phyloP scores from a whole-genome alignment of 1,284 basidiomycete species.

The Mrakiaceae sp. region DNA sequence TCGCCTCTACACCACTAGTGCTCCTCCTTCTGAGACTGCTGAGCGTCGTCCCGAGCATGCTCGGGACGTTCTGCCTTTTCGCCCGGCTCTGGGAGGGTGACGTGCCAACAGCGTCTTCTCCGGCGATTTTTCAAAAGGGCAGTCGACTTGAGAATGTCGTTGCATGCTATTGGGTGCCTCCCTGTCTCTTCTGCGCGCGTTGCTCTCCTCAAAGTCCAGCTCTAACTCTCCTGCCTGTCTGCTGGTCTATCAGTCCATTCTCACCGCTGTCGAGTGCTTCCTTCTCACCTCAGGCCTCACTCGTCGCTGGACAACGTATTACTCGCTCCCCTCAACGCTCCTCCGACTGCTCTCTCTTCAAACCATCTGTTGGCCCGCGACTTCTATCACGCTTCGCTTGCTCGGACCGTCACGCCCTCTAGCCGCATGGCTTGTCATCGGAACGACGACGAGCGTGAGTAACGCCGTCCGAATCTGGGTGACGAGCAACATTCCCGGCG shows the following conservation, averaged over 20 bases:
- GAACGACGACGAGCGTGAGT: constrained; percentile 33
- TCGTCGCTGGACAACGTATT: constrained; percentile 37
- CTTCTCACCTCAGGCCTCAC: constrained; percentile 35
- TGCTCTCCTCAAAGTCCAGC: neutral
- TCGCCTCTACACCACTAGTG: constrained; percentile 4
- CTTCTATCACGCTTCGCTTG: constrained; percentile 32
- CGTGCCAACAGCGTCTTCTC: neutral
- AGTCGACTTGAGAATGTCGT: neutral
- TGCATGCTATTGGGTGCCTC: neutral
- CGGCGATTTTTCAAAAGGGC: neutral
- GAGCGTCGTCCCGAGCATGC: constrained; percentile 9
- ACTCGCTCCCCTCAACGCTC: constrained; percentile 34
- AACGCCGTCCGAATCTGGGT: constrained; percentile 37
- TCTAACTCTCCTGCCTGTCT: neutral
- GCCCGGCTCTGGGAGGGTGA: neutral
- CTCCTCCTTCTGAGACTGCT: constrained; percentile 4
- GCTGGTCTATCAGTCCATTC: constrained; percentile 25
- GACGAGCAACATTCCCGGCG: constrained; percentile 31
- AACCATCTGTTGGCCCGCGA: constrained; percentile 38
- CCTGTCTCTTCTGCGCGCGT: neutral
- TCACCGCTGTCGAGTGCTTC: constrained; percentile 37
- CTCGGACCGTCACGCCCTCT: constrained; percentile 30
- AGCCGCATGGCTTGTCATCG: constrained; percentile 37
- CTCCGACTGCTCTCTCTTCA: constrained; percentile 37
- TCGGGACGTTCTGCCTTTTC: constrained; percentile 7